Conservation (phyloP, 139 green algal species). For the Chlorella sp. region DNA sequence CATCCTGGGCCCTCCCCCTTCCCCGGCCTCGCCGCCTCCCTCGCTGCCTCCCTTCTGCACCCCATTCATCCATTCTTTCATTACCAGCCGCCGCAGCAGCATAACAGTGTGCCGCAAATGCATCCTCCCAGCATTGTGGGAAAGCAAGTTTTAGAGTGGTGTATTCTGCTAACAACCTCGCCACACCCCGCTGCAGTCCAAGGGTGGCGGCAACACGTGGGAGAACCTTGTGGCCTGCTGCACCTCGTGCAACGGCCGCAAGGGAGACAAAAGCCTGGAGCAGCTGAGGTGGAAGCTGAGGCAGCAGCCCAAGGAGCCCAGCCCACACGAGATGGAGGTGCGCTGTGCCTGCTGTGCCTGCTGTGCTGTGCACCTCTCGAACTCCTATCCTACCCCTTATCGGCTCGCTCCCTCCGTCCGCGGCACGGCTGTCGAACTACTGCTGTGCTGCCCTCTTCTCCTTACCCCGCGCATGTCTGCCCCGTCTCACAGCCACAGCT, state of each 20-base stretch:
- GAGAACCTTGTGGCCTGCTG: slow-evolving; percentile 71
- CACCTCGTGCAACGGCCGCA: slow-evolving; percentile 62
- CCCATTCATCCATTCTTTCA: not conserved
- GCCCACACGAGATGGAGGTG: slow-evolving; percentile 5
- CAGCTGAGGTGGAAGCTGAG: slow-evolving; percentile 67
- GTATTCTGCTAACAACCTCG: not conserved
- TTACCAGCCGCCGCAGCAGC: not conserved
- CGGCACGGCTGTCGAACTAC: not conserved
- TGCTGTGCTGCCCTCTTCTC: too few species aligned
- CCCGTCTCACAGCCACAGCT: too few species aligned
- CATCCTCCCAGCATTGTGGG: too few species aligned
- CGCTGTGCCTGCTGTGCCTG: not conserved
- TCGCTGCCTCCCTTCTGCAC: not conserved
- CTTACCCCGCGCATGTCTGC: too few species aligned
- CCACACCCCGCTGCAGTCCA: not conserved
- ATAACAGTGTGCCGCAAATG: too few species aligned
- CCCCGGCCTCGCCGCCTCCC: not conserved
- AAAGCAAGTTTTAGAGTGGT: too few species aligned
- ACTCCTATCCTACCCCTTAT: too few species aligned
- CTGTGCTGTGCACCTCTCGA: not conserved
- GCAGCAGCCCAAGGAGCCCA: slow-evolving; percentile 15
- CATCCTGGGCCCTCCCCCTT: not conserved
- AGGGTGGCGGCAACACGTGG: slow-evolving; percentile 62
- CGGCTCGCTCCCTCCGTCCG: too few species aligned
- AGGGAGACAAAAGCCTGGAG: slow-evolving; percentile 63